Base-by-base conservation (phyloP, 306 rosid genomes). In the Rosa rugosa region DNA sequence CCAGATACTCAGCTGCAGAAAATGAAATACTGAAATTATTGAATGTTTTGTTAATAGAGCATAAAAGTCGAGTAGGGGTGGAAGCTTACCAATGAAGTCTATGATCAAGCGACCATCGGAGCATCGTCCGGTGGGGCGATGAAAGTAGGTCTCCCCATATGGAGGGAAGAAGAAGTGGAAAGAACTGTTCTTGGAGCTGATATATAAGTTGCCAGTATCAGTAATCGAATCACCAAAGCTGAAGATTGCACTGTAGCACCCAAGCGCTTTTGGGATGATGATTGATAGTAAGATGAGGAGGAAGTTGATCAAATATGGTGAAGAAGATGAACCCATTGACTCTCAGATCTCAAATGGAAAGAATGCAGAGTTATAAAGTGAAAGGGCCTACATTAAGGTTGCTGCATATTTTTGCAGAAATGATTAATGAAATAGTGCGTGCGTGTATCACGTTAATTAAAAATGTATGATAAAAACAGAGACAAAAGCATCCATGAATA, bases 211-310 rank as follows among this genome's bases (percentile, higher is more conserved):
- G 42, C 92, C 92, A 0, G 90, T 85, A 69, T 91, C 94, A 0
- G 91, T 69, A 0, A 89, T 57, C 38, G 97, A 86, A 69, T 91
- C 96, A 0, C 93, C 90, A 59, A 91, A 89, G 85, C 90, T 87
- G 90, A 89, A 84, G 75, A 91, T 75, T 10, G 92, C 83, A 36
- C 17, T 11, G 49, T 16, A 72, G 76, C 76, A 34, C 5, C 47
- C 46, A 1, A 36, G 14, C 2, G 12, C 49, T 18, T 36, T 64
- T 1, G 76, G 76, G 49, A 72, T 60, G 38, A 60, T 9, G 36
- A 60, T 17, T 25, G 38, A 23, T 60, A 25, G n/a, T 17, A 70
- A 38, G 22, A 70, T 31, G 36, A 31, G 36, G 36, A 31, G 72
- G 45, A 36, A 13, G 46, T 34, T 38, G 16, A 40, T 38, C 14